phyloP scores from a whole-genome alignment of 768 basidiomycete genomes.

The Sarcodon sp. region DNA sequence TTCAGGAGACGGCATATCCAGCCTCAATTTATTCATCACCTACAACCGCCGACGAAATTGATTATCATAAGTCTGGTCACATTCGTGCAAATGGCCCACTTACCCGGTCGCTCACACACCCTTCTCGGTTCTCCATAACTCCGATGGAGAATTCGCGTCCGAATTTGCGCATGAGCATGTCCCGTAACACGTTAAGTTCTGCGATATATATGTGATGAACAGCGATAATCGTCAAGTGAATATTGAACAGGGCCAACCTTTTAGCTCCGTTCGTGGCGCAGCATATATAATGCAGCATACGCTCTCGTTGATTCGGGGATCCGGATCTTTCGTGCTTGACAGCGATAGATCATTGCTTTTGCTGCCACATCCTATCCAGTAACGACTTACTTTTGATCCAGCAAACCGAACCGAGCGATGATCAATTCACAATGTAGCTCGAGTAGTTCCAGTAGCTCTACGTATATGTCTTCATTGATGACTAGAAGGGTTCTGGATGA shows the following conservation, averaged over 20 bases:
- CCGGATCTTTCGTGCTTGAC: slow-evolving; percentile 65
- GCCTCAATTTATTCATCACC: slow-evolving; percentile 64
- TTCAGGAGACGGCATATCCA: slow-evolving; percentile 55
- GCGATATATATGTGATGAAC: background rate
- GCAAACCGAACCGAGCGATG: slow-evolving; percentile 79
- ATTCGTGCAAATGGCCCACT: slow-evolving; percentile 11
- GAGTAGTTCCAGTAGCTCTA: slow-evolving; percentile 83
- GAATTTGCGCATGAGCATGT: slow-evolving; percentile 93
- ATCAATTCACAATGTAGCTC: slow-evolving; percentile 95
- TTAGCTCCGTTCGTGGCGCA: slow-evolving; percentile 83
- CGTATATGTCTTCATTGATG: slow-evolving; percentile 74
- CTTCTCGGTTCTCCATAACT: slow-evolving; percentile 78
- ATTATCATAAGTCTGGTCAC: background rate
- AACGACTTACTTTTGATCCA: slow-evolving; percentile 70
- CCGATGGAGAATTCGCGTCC: slow-evolving; percentile 80
- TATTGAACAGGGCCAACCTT: slow-evolving; percentile 35
- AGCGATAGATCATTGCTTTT: background rate
- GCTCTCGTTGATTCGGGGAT: slow-evolving; percentile 77
- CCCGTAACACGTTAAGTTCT: slow-evolving; percentile 87
- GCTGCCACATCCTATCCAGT: background rate
- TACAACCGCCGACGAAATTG: slow-evolving; percentile 13
- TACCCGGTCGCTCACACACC: slow-evolving; percentile 76
- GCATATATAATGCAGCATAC: slow-evolving; percentile 84
- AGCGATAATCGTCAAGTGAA: background rate
- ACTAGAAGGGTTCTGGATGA: slow-evolving; percentile 25